Evolutionary conservation across 179 eudicot species (phyloP).

Genomic region (Pouteria campechiana): DNA sequence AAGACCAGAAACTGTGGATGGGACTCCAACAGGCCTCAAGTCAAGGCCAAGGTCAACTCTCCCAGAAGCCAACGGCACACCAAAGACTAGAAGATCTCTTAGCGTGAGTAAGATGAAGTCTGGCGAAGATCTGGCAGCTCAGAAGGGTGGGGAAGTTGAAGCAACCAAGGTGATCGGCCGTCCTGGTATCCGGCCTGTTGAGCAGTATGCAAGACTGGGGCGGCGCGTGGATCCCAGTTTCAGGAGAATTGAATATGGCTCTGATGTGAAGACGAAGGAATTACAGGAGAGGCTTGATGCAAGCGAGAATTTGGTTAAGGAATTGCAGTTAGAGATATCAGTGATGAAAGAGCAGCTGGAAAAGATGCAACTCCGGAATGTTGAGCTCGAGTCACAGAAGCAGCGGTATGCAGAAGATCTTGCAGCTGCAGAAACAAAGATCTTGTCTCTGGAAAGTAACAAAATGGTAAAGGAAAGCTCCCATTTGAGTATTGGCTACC

Average conservation of each 20-base stretch:
- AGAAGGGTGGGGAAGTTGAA: too few relatives aligned
- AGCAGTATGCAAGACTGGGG: too few relatives aligned
- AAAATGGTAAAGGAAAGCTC: background rate
- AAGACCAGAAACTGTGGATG: too few relatives aligned
- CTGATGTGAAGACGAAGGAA: slow-evolving; percentile 2
- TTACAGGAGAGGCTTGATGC: slow-evolving; percentile 1
- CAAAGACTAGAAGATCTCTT: too few relatives aligned
- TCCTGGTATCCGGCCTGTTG: too few relatives aligned
- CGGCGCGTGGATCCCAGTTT: too few relatives aligned
- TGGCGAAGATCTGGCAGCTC: too few relatives aligned
- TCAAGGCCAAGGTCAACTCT: too few relatives aligned
- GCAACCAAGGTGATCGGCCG: too few relatives aligned
- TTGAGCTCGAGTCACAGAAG: slow-evolving; percentile 8
- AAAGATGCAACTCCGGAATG: slow-evolving; percentile 5
- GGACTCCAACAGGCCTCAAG: too few relatives aligned
- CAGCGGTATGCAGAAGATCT: slow-evolving; percentile 9
- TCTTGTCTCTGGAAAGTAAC: background rate
- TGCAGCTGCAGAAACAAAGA: slow-evolving; percentile 12
- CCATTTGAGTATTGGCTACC: slow-evolving; percentile 1
- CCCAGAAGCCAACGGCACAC: too few relatives aligned
- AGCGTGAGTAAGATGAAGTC: too few relatives aligned
- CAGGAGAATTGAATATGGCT: background rate
- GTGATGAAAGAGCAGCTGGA: slow-evolving; percentile 13
- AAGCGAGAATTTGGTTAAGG: slow-evolving; percentile 3
- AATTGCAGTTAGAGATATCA: slow-evolving; percentile 9